A percentile compares a stretch with the other conserved stretches of the same genome.
phyloP scores from a whole-genome alignment of 192 early-diverging fungal species.

The Rhizophlyctis rosea region DNA sequence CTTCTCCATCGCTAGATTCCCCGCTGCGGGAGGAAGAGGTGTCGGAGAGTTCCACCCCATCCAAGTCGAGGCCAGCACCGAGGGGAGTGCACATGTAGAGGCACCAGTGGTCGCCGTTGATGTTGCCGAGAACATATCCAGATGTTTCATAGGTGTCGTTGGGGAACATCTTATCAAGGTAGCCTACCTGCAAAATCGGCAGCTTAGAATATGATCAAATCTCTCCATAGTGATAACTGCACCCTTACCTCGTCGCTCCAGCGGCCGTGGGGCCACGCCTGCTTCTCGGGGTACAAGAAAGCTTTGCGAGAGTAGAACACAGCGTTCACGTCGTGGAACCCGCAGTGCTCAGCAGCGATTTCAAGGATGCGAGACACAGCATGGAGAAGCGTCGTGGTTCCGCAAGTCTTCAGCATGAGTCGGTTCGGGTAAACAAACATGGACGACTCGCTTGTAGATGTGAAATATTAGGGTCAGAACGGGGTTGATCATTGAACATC shows the following conservation, averaged over 20 bases:
- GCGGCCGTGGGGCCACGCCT: constrained; percentile 80
- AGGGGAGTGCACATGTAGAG: constrained; percentile 81
- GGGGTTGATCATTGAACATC: neutral
- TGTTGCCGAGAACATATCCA: constrained; percentile 89
- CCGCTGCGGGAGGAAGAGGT: constrained; percentile 17
- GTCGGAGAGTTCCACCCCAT: constrained; percentile 34
- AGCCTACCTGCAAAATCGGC: constrained; percentile 32
- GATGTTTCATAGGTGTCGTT: constrained; percentile 47
- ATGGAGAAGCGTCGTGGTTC: constrained; percentile 89
- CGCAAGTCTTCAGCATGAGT: constrained; percentile 95
- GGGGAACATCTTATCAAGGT: constrained; percentile 51
- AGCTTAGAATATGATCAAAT: neutral
- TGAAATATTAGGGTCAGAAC: constrained; percentile 5
- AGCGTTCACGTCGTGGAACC: constrained; percentile 67
- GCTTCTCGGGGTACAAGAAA: constrained; percentile 93
- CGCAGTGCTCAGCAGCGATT: constrained; percentile 67
- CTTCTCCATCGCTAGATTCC: constrained; percentile 26
- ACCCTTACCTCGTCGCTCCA: constrained; percentile 92
- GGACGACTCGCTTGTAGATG: constrained; percentile 88
- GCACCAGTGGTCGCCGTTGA: constrained; percentile 96
- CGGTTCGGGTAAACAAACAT: constrained; percentile 98
- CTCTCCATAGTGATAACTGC: too few species aligned
- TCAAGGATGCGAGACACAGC: constrained; percentile 83
- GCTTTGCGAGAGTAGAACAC: constrained; percentile 95
- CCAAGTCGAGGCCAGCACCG: constrained; percentile 40